Conservation (phyloP, 352 stramenopile genomes). For the Globisporangium uncinulatum region DNA sequence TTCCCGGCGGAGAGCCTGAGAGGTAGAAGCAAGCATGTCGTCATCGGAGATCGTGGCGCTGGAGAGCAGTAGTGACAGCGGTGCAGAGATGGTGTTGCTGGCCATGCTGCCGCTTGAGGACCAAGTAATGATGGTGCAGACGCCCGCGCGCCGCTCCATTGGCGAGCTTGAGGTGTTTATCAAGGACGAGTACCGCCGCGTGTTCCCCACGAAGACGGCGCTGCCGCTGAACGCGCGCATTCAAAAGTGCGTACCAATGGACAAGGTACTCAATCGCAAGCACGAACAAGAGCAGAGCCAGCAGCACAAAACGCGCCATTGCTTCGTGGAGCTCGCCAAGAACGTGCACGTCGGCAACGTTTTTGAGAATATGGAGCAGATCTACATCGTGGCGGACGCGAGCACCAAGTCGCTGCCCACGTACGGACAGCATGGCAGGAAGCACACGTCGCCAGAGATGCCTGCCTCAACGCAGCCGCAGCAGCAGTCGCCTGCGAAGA, state of each 20-base stretch:
- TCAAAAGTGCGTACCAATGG: slow-evolving; percentile 60
- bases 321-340: slow-evolving; percentile 73
- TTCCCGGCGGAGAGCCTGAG: too few species aligned
- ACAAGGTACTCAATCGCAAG: slow-evolving; percentile 47
- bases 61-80: too few species aligned
- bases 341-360: slow-evolving; percentile 72
- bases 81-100: slow-evolving; percentile 59
- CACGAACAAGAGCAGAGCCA: slow-evolving; percentile 11
- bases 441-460: too few species aligned
- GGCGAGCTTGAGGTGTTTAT: slow-evolving; percentile 60
- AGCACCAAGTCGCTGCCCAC: slow-evolving; percentile 7
- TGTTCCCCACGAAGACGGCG: slow-evolving; percentile 46
- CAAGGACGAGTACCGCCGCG: slow-evolving; percentile 48
- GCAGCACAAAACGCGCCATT: slow-evolving; percentile 29
- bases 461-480: too few species aligned
- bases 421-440: too few species aligned
- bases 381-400: slow-evolving; percentile 53
- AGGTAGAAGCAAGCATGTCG: too few species aligned
- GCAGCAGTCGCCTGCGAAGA: not conserved
- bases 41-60: too few species aligned
- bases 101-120: slow-evolving; percentile 64
- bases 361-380: slow-evolving; percentile 75
- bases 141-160: slow-evolving; percentile 34
- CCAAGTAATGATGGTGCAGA: slow-evolving; percentile 63
- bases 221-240: slow-evolving; percentile 53